phyloP scores from a whole-genome alignment of 2,329 filamentous ascomycete species.

The Harringtonia lauricola region DNA sequence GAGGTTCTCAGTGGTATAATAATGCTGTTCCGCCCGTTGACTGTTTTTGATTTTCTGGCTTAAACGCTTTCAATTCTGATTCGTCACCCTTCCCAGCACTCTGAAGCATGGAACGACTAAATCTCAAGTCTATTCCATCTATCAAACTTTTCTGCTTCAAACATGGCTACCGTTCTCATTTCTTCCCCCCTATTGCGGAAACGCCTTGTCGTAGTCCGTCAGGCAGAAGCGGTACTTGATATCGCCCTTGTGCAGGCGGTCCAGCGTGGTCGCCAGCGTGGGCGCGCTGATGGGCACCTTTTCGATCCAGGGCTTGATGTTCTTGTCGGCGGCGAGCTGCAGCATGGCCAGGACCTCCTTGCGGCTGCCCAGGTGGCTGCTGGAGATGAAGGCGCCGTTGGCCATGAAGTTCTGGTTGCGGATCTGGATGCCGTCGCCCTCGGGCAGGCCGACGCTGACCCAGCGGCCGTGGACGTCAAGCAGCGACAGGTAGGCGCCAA shows the following conservation, averaged over 20 bases:
- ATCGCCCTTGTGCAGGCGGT: conserved; percentile 57
- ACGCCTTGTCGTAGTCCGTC: conserved; percentile 57
- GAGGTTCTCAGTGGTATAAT: conserved; percentile 18
- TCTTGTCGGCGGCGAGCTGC: conserved; percentile 58
- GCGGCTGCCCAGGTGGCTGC: conserved; percentile 59
- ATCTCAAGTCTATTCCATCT: no score
- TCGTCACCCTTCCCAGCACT: no score
- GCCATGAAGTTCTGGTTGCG: conserved; percentile 63
- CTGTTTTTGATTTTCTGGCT: neutral
- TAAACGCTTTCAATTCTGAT: neutral
- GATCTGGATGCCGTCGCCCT: conserved; percentile 60
- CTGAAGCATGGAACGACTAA: no score
- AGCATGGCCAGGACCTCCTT: conserved; percentile 63
- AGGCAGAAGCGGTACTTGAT: conserved; percentile 69
- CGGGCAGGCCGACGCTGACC: conserved; percentile 70
- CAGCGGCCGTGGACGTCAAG: conserved; percentile 74
- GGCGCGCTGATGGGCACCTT: conserved; percentile 62
- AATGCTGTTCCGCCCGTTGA: neutral
- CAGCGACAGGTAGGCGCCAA: conserved; percentile 61
- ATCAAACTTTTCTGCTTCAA: no score
- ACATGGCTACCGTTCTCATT: no score
- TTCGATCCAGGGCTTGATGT: conserved; percentile 60
- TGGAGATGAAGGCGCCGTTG: conserved; percentile 65
- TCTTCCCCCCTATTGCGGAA: conserved; percentile 48
- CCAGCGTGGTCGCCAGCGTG: conserved; percentile 58